Base-by-base conservation (phyloP, 176 grass and related monocot genomes). In the bread wheat (Triticum aestivum) region DNA sequence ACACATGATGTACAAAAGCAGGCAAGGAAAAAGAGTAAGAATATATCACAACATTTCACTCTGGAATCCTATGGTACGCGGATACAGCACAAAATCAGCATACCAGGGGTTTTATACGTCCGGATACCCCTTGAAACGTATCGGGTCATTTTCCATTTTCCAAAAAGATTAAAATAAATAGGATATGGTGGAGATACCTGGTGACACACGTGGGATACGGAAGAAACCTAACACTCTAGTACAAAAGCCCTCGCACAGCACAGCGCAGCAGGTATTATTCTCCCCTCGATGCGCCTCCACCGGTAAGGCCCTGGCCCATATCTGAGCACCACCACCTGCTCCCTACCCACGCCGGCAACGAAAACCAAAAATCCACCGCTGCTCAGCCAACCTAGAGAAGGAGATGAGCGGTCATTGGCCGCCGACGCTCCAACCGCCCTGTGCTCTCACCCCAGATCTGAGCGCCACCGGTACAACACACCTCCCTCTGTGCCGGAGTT, bases 1-100 rank as follows among this genome's bases (percentile, higher is more conserved):
- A 11, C 69, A 42, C 45, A 68, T 45, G 45, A 66, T 34, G 14
- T 26, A 38, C 17, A 82, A 77, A 85, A 29, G 56, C 23, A 52
- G 24, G 52, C 24, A 82, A 80, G 26, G 24, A 59, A 71, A 71
- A 29, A 78, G 32, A 83, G 56, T 59, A 59, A 59, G 44, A 79
- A 45, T 21, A 74, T 61, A 39, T 44, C 62, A 67, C 65, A 67
- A 23, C 4, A 30, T 68, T 67, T 83, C 20, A 21, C 5, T 62
- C 58, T 30, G 82, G 44, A 45, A 37, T 73, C 18, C 20, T 35
- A 62, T 14, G 68, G 26, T 21, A 59, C 56, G 6, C 20, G 56
- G 56, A 59, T 59, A 59, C 7, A 6, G 56, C 18, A 21, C 1
- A 59, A 59, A 59, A 59, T 59, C 18, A 21, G 56, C 20, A 21